Conservation (phyloP, 2,329 filamentous ascomycete species). For the Alternaria incomplexa region DNA sequence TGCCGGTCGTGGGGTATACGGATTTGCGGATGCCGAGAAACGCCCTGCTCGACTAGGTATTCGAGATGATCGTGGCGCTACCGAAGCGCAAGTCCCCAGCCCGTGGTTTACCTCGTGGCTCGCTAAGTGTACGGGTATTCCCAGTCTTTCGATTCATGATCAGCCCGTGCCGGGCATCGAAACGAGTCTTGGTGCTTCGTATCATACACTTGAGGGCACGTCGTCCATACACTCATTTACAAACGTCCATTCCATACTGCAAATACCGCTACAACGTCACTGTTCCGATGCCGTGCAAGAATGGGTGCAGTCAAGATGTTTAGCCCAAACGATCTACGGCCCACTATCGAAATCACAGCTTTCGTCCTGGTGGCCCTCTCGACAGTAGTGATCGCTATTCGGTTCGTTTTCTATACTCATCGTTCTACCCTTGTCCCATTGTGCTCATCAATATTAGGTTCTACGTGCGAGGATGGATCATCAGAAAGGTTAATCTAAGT, state of each 20-base stretch:
- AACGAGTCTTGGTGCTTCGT: not conserved
- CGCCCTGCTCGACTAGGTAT: not conserved
- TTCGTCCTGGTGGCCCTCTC: slow-evolving; percentile 29
- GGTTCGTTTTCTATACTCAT: not conserved
- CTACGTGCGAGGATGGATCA: slow-evolving; percentile 33
- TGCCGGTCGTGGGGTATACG: not conserved
- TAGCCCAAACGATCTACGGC: slow-evolving; percentile 23
- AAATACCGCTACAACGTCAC: not conserved
- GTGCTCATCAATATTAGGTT: slow-evolving; percentile 17
- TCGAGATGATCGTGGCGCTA: not conserved
- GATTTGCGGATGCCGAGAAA: not conserved
- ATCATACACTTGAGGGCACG: not conserved
- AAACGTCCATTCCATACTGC: not conserved
- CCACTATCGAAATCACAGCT: slow-evolving; percentile 27
- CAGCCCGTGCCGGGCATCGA: not conserved
- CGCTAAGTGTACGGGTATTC: not conserved
- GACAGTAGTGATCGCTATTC: slow-evolving; percentile 26
- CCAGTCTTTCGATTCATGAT: not conserved
- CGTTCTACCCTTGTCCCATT: not conserved
- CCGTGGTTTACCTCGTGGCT: not conserved
- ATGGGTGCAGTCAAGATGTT: slow-evolving; percentile 25
- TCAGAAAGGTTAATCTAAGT: slow-evolving; percentile 29
- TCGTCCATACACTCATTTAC: not conserved
- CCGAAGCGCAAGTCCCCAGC: not conserved
- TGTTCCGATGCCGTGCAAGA: not conserved